Evolutionary conservation across 495 filamentous ascomycete genomes (phyloP).

Genomic region (Penicillium lagena): DNA sequence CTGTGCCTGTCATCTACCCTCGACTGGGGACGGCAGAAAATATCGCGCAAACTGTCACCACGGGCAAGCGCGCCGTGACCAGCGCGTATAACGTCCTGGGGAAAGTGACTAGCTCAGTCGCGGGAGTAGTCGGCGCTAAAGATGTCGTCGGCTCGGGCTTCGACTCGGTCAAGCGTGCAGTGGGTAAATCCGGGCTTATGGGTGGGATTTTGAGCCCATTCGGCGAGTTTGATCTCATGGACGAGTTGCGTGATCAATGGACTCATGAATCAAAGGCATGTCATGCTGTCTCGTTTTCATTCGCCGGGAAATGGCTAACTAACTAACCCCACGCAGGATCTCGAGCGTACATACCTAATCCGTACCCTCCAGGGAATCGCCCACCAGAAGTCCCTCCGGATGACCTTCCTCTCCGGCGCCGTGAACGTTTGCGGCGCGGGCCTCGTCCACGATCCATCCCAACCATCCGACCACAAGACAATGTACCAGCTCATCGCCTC

Average conservation of each 20-base stretch:
- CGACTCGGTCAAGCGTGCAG: constrained; percentile 87
- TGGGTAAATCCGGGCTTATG: constrained; percentile 93
- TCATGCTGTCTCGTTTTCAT: background rate
- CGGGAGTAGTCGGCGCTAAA: constrained; percentile 91
- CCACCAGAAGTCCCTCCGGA: constrained; percentile 85
- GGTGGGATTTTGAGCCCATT: constrained; percentile 90
- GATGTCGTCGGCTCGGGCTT: constrained; percentile 87
- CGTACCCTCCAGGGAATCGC: constrained; percentile 91
- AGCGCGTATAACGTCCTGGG: constrained; percentile 92
- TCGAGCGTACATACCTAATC: constrained; percentile 94
- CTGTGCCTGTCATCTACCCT: constrained; percentile 87
- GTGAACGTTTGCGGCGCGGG: constrained; percentile 91
- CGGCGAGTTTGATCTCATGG: constrained; percentile 91
- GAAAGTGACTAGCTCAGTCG: constrained; percentile 88
- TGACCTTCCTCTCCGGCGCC: constrained; percentile 92
- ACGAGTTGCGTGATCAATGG: constrained; percentile 94
- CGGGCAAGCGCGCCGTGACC: constrained; percentile 91
- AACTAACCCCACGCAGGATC: constrained; percentile 47
- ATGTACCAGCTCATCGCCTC: constrained; percentile 98
- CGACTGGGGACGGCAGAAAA: constrained; percentile 85
- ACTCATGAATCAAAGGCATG: constrained; percentile 87
- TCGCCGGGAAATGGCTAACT: background rate
- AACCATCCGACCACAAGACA: constrained; percentile 91
- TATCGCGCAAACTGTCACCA: constrained; percentile 83
- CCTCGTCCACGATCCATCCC: constrained; percentile 86